Evolutionary conservation across 2,329 filamentous ascomycete genomes (phyloP), one percentile per base, ranked within the genome.

Genomic region (Pseudonectria foliicola): DNA sequence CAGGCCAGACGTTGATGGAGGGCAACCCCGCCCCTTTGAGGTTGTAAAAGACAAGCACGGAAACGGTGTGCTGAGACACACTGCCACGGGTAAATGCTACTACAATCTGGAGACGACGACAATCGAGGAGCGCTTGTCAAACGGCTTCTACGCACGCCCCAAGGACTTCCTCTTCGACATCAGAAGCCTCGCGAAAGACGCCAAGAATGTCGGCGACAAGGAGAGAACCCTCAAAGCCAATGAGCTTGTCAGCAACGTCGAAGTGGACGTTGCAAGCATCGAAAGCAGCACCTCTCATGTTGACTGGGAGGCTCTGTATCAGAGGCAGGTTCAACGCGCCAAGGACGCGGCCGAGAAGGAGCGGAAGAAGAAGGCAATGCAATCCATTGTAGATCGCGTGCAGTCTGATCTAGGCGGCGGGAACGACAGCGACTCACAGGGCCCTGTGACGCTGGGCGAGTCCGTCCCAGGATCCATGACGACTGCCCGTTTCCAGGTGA

Each of bases 101-200:
- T 96, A 95, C 67, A 98, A 98, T 49, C 68, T 98, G 29, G 89
- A 96, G 54, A 85, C 90, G 10, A 82, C 82, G 4, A 90, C 84
- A 1, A 95, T 98, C 34, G 92, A 98, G 64, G 88, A 95, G 57
- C 81, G 92, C n/a, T 69, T 98, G 24, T 93, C 88, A 4, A 96
- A 98, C 57, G 92, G 92, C 5, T 98, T 87, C 62, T 98, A 98
- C 61, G 86, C 88, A 49, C 79, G 89, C 10, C 86, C 89, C 0
- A 82, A 82, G 50, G 90, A 95, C 56, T 98, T 95, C 55, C 63
- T 94, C 33, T 80, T 80, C 27, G 92, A 98, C 56, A 85, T 96
- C 51, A 85, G 82, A 56, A 77, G 81, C 25, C 67, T 98, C 5
- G 82, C 82, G 14, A 90, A 86, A 56, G 92, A 98, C 62, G 81